Conservation (phyloP, 192 early-diverging fungal species). For the Geosiphon pyriformis region DNA sequence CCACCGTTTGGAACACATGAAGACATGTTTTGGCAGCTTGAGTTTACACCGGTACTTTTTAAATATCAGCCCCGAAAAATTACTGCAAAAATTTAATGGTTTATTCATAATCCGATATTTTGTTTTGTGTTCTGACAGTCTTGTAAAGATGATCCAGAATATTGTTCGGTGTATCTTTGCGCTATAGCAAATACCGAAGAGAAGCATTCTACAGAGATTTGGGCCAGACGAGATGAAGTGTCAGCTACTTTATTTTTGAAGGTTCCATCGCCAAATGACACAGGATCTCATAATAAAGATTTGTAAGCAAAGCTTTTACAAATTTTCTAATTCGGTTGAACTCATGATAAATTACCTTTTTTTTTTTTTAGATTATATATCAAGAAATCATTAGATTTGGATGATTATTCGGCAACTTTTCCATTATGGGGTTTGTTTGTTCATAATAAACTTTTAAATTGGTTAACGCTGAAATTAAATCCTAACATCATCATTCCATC, state of each 20-base stretch:
- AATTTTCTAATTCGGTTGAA: too few species aligned
- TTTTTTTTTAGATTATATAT: too few species aligned
- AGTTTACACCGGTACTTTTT: slow-evolving; percentile 2
- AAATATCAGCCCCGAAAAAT: neutral
- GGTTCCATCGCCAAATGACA: too few species aligned
- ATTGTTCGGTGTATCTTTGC: neutral
- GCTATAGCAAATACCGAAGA: neutral
- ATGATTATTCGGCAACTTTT: neutral
- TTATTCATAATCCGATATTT: neutral
- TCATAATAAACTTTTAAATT: neutral
- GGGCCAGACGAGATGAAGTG: neutral
- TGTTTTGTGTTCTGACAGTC: too few species aligned
- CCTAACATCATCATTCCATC: neutral
- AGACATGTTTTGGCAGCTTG: slow-evolving; percentile 7
- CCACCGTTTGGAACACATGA: slow-evolving; percentile 1
- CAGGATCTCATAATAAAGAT: too few species aligned
- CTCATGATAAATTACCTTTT: too few species aligned
- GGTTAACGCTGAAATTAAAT: neutral
- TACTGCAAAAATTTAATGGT: neutral
- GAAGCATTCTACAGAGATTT: neutral
- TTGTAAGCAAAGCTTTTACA: too few species aligned
- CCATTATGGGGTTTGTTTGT: neutral
- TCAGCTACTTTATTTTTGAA: slow-evolving; percentile 2
- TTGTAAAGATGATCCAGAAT: neutral
- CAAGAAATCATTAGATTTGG: neutral